phyloP scores from a whole-genome alignment of 495 filamentous ascomycete species.

The Talaromyces stipitatus region DNA sequence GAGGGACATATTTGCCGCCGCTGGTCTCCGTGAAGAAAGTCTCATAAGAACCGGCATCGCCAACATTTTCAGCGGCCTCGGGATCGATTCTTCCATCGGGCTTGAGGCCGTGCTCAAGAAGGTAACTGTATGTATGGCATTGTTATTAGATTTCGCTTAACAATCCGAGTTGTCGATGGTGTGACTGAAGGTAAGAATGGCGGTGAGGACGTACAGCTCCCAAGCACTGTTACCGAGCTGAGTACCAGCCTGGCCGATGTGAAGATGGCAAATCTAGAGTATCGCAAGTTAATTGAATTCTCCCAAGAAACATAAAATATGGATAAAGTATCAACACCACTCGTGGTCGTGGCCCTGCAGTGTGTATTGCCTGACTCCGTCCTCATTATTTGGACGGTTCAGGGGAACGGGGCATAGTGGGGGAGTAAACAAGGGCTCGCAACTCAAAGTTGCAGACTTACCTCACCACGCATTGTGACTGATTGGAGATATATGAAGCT shows the following conservation, averaged over 20 bases:
- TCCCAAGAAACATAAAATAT: not conserved
- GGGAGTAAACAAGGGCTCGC: constrained; percentile 8
- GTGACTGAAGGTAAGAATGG: constrained; percentile 12
- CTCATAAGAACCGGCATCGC: constrained; percentile 66
- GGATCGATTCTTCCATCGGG: constrained; percentile 64
- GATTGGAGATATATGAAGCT: not conserved
- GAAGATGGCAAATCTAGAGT: constrained; percentile 72
- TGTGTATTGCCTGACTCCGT: too few relatives aligned
- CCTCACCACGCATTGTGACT: constrained; percentile 8
- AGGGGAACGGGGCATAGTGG: constrained; percentile 7
- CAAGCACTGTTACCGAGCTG: constrained; percentile 93
- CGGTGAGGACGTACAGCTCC: constrained; percentile 76
- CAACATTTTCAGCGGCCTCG: constrained; percentile 47
- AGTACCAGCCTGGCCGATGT: constrained; percentile 87
- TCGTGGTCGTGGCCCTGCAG: too few relatives aligned
- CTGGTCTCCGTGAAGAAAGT: constrained; percentile 90
- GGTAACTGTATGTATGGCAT: constrained; percentile 50
- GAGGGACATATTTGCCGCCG: constrained; percentile 81
- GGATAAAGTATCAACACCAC: too few relatives aligned
- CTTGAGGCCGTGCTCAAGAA: constrained; percentile 83
- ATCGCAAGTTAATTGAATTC: constrained; percentile 2
- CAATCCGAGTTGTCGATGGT: not conserved
- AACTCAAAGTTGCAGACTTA: not conserved
- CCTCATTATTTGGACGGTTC: not conserved
- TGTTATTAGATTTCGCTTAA: not conserved